Percentiles rank a stretch among this genome's conserved stretches.
Conservation (phyloP, 2,329 filamentous ascomycete species). For the Botrytis fragariae region DNA sequence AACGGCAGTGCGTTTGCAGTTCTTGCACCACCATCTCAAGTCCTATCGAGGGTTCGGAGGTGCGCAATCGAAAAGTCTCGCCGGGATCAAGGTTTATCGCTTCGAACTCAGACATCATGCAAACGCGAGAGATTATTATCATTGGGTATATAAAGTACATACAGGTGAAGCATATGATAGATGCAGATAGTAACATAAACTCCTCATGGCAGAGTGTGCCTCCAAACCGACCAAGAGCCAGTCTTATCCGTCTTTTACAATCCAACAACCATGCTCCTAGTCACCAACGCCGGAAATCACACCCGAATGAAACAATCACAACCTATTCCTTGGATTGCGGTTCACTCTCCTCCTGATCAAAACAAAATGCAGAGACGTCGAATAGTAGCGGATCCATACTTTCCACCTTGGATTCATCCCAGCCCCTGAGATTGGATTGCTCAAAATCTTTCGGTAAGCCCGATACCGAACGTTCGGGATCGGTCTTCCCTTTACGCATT, state of each 20-base stretch:
- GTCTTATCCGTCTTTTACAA: background rate
- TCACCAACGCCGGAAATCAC: constrained; percentile 15
- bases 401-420: constrained; percentile 31
- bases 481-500: constrained; percentile 30
- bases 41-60: too few species aligned
- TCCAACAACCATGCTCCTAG: constrained; percentile 4
- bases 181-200: constrained; percentile 9
- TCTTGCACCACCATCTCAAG: background rate
- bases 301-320: background rate
- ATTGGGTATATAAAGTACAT: constrained; percentile 14
- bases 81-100: background rate
- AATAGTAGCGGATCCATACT: constrained; percentile 36
- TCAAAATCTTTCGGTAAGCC: constrained; percentile 19
- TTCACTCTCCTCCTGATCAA: constrained; percentile 33
- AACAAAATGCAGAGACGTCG: constrained; percentile 38
- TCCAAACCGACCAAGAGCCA: background rate
- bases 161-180: background rate
- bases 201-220: background rate
- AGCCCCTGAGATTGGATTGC: constrained; percentile 24
- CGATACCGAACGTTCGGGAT: constrained; percentile 16
- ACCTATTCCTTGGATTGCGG: constrained; percentile 5
- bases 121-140: constrained; percentile 8
- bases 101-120: background rate
- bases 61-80: background rate
- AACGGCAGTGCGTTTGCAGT: background rate